Evolutionary conservation across 129 eudicot genomes (phyloP).

Genomic region (Heracleum sosnowskyi): DNA sequence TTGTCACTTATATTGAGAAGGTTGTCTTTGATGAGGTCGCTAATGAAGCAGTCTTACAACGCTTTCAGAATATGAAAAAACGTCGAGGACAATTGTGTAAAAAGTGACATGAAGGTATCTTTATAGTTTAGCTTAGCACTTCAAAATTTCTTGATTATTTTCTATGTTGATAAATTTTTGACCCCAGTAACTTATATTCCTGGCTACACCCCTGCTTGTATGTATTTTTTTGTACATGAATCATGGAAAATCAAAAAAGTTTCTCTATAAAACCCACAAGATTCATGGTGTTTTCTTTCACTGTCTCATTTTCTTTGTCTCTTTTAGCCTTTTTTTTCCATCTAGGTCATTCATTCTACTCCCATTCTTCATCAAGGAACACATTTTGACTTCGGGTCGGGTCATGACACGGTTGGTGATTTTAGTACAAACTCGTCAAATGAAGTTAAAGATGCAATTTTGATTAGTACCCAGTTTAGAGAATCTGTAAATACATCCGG

Average conservation of each 20-base stretch:
- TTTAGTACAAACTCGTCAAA: slow-evolving; percentile 19
- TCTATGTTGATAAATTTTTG: too few species aligned
- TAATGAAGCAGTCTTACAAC: too few species aligned
- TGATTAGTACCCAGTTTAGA: slow-evolving; percentile 30
- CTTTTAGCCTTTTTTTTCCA: slow-evolving; percentile 41
- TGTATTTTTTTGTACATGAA: background rate
- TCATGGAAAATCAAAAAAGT: slow-evolving; percentile 65
- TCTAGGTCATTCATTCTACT: slow-evolving; percentile 40
- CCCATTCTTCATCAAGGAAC: slow-evolving; percentile 32
- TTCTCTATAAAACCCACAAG: slow-evolving; percentile 56
- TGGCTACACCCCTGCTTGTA: too few species aligned
- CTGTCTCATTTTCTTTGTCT: slow-evolving; percentile 43
- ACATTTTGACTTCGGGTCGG: slow-evolving; percentile 25
- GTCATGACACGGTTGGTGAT: slow-evolving; percentile 11
- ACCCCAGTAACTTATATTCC: too few species aligned
- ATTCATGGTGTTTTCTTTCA: slow-evolving; percentile 44
- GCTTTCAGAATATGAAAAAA: too few species aligned
- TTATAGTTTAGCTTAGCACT: too few species aligned
- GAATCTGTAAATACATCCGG: slow-evolving; percentile 35
- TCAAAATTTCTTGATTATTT: too few species aligned
- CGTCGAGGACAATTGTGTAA: too few species aligned
- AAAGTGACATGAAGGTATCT: too few species aligned
- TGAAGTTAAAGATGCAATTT: slow-evolving; percentile 15
- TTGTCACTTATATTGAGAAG: too few species aligned
- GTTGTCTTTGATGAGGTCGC: too few species aligned